Conservation (phyloP, 106 monocot species). For the Acorus calamus region DNA sequence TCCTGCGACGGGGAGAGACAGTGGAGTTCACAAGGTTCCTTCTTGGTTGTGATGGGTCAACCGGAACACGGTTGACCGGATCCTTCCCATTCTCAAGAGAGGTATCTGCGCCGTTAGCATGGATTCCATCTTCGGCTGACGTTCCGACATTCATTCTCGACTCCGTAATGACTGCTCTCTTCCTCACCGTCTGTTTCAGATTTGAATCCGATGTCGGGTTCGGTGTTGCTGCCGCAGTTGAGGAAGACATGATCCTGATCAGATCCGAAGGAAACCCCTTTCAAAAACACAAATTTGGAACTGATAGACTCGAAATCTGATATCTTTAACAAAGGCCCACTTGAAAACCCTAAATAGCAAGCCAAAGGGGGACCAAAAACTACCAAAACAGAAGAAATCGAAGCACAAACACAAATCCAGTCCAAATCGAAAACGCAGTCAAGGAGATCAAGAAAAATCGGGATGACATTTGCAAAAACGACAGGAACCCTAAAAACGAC, state of each 20-base stretch:
- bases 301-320: too few relatives aligned
- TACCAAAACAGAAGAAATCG: too few relatives aligned
- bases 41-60: constrained; percentile 29
- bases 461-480: too few relatives aligned
- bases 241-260: constrained; percentile 20
- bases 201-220: constrained; percentile 28
- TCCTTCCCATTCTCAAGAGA: constrained; percentile 32
- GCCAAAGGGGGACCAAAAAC: too few relatives aligned
- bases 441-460: too few relatives aligned
- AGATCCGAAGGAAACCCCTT: too few relatives aligned
- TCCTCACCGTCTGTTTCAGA: constrained; percentile 25
- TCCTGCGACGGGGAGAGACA: constrained; percentile 30
- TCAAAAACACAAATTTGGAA: too few relatives aligned
- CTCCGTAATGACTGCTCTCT: constrained; percentile 31
- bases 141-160: constrained; percentile 18
- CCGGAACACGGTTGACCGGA: constrained; percentile 43
- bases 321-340: too few relatives aligned
- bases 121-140: constrained; percentile 18
- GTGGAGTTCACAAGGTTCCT: constrained; percentile 23
- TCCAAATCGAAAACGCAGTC: too few relatives aligned
- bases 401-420: too few relatives aligned
- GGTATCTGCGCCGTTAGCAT: constrained; percentile 17
- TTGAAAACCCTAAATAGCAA: too few relatives aligned
- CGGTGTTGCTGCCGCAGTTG: constrained; percentile 14
- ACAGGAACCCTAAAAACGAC: too few relatives aligned